Base-by-base conservation (phyloP, 2,329 filamentous ascomycete genomes). In the Clarireedia paspali region DNA sequence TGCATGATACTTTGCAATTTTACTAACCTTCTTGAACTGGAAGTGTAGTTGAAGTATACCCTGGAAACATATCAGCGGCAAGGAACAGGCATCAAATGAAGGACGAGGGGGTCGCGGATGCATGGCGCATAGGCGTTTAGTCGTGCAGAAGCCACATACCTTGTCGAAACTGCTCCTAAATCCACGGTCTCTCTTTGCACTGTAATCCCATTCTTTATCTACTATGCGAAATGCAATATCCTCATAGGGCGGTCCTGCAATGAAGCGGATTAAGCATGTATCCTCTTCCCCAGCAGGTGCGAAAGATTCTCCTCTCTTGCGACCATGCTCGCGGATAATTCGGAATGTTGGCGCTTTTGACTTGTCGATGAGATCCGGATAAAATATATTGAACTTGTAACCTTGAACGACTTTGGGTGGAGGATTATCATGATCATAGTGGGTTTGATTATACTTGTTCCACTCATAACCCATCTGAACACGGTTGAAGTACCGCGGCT, bases 401-500 rank as follows among this genome's bases (percentile, higher is more conserved):
- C 94, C 94, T 71, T 99, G 94, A 10, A 99, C 94, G 6, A 99
- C 92, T 73, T 96, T 96, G 26, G 94, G 94, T 1, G 94, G 94
- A 2, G 94, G 94, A 67, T 97, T 96, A 69, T 97, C 92, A 71
- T 96, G 90, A 71, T 97, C 94, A 74, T 99, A 99, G 73, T 99
- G 94, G 12, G 94, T 99, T 74, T 99, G 94, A 68, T 99, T 99
- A 79, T 99, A 99, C 73, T 99, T 99, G 77, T 99, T 99, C 94
- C 94, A 99, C 72, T 99, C 94, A 71, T 97, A 99, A 53, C 94
- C 94, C 89, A 96, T 96, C 72, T 96, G 91, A 47, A 97, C 91
- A 42, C 94, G 87, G 70, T 97, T 97, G 79, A 99, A 99, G 74
- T 96, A 97, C 58, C 88, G 84, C 12, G 94, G 94, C 73, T 97